These are phyloP conservation scores for Bipolaris victoriae DNA, from an alignment of 2,329 filamentous ascomycete genomes.

Conservation along the genomic window DNA sequence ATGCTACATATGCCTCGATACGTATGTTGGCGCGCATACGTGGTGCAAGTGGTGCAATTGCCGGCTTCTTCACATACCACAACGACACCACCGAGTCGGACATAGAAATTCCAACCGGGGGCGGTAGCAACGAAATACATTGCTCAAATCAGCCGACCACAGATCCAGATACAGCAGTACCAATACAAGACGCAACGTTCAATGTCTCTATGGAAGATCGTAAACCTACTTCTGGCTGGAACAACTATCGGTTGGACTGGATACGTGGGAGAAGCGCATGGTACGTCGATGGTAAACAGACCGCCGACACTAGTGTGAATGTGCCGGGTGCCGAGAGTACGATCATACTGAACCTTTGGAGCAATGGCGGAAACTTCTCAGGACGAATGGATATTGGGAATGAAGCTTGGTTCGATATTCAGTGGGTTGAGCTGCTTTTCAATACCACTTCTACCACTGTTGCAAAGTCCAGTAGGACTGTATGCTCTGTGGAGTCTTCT, in stretches of 20 bases:
- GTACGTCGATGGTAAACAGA: constrained; percentile 17
- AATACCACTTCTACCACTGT: constrained; percentile 1
- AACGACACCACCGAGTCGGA: constrained; percentile 21
- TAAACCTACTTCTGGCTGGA: constrained; percentile 11
- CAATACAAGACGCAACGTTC: constrained; percentile 17
- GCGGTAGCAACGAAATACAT: constrained; percentile 1
- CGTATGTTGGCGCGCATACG: constrained; percentile 17
- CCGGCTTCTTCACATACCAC: constrained; percentile 21
- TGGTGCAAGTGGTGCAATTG: constrained; percentile 16
- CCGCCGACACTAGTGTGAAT: constrained; percentile 9
- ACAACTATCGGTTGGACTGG: constrained; percentile 21
- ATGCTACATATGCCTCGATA: constrained; percentile 18
- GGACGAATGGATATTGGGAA: constrained; percentile 12
- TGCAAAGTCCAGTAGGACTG: background rate
- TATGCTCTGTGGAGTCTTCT: constrained; percentile 10
- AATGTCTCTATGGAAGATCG: constrained; percentile 10
- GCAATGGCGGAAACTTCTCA: constrained; percentile 14
- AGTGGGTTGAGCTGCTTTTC: constrained; percentile 23
- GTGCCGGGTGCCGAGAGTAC: constrained; percentile 14
- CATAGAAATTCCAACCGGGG: constrained; percentile 19
- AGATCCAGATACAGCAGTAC: constrained; percentile 6
- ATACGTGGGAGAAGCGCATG: constrained; percentile 12
- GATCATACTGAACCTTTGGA: constrained; percentile 21
- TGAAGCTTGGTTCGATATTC: constrained; percentile 19
- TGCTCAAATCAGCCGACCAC: constrained; percentile 21